Evolutionary conservation across 495 filamentous ascomycete species (phyloP).

Genomic region (Stereocaulon alpinum): DNA sequence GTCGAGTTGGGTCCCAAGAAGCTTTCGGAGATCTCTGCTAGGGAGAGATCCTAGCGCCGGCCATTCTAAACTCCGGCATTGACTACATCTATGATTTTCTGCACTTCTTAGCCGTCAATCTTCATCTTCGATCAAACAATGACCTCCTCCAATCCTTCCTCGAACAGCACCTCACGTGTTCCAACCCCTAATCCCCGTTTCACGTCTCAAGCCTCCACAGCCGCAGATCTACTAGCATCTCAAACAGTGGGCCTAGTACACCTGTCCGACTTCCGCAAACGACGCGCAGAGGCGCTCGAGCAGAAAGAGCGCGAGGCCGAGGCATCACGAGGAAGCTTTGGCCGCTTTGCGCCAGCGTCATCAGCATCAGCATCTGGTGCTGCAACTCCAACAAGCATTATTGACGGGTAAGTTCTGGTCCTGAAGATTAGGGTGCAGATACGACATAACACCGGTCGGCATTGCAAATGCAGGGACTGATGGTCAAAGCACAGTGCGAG

Average conservation of each 20-base stretch:
- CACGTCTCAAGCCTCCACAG: constrained; percentile 66
- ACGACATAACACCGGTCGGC: not conserved
- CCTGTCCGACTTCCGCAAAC: constrained; percentile 91
- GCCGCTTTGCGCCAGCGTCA: constrained; percentile 36
- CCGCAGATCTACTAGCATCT: constrained; percentile 82
- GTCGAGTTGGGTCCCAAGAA: too few species aligned
- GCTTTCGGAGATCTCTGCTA: not conserved
- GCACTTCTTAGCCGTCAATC: not conserved
- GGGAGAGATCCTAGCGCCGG: not conserved
- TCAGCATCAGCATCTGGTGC: constrained; percentile 37
- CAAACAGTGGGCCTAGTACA: constrained; percentile 90
- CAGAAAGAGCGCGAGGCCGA: constrained; percentile 78
- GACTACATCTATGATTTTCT: not conserved
- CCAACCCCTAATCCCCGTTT: constrained; percentile 53
- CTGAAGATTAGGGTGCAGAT: constrained; percentile 1
- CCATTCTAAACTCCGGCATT: constrained; percentile 1
- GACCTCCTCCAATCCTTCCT: constrained; percentile 23
- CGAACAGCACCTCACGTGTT: constrained; percentile 28
- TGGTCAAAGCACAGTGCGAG: constrained; percentile 32
- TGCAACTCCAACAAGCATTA: constrained; percentile 45
- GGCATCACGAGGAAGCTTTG: constrained; percentile 42
- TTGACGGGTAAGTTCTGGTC: constrained; percentile 39
- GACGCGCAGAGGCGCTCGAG: constrained; percentile 87
- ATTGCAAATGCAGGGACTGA: constrained; percentile 26
- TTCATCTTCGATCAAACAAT: constrained; percentile 11